Base-by-base conservation (phyloP, 352 stramenopile genomes). In the Phytophthora hibernalis region DNA sequence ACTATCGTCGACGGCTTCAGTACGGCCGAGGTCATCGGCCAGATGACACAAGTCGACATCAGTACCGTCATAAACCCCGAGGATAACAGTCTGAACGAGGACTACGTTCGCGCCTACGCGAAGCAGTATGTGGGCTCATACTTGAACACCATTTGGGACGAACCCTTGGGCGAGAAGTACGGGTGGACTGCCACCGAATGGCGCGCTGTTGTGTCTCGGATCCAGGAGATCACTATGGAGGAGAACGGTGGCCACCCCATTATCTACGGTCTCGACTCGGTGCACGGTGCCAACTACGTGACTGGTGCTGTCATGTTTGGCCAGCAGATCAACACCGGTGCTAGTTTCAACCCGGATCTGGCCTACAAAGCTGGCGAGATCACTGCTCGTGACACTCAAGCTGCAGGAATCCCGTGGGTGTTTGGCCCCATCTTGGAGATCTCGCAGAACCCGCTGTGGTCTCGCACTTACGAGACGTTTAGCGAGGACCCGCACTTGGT, bases 401-500 rank as follows among this genome's bases (percentile, higher is more conserved):
- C 87, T 7, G 91, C 83, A 0, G 93, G 90, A 1, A 91, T 97
- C 21, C 76, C 78, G 3, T 98, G 91, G 91, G 56, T 98, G 1
- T 98, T 97, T 69, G 77, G 76, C 18, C 93, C 93, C 0, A 88
- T 97, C 18, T 68, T 90, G 2, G 84, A 92, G 50, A 72, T 98
- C 49, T 82, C 83, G 0, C 84, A 88, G 48, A 89, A 97, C 55
- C 87, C 90, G 3, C 68, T 92, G 26, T 98, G 92, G 92, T 70
- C 83, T 26, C 76, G 93, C 11, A 89, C 93, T 2, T 97, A 92
- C 61, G 94, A 98, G 73, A 98, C 92, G 16, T 98, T 98, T 76
- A 90, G 93, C 12, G 90, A 97, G 77, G 92, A 97, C 58, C 87
- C 89, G 5, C 68, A 89, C 31, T 37, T 97, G 15, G 90, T 87